phyloP scores from a whole-genome alignment of 1,284 basidiomycete species.

The Cryptococcus deneoformans region DNA sequence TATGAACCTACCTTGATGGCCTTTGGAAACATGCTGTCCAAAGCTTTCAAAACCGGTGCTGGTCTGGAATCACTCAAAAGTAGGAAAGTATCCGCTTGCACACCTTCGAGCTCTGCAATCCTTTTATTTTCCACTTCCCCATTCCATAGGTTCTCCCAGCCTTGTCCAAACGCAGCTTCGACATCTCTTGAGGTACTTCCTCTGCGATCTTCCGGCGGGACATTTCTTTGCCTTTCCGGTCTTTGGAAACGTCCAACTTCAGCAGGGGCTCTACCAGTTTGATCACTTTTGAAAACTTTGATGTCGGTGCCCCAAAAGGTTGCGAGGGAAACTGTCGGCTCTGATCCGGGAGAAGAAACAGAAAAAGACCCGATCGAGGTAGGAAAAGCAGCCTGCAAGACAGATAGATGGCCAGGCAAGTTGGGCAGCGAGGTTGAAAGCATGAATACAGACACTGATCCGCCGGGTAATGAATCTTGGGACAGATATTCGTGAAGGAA shows the following conservation, averaged over 20 bases:
- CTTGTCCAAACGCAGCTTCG: conserved; percentile 19
- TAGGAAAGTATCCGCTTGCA: conserved; percentile 22
- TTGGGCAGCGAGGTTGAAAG: conserved; percentile 32
- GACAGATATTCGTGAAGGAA: conserved; percentile 14
- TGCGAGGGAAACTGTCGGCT: conserved; percentile 31
- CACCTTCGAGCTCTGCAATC: conserved; percentile 26
- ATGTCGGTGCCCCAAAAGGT: conserved; percentile 20
- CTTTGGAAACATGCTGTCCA: conserved; percentile 49
- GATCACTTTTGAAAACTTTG: conserved; percentile 18
- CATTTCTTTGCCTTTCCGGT: conserved; percentile 10
- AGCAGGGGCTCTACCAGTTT: conserved; percentile 30
- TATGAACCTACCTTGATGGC: conserved; percentile 56
- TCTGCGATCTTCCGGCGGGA: conserved; percentile 30
- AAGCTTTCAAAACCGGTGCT: conserved; percentile 22
- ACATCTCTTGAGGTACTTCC: conserved; percentile 32
- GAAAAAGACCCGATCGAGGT: conserved; percentile 32
- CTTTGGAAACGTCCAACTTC: conserved; percentile 44
- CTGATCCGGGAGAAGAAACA: conserved; percentile 12
- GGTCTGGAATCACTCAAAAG: conserved; percentile 35
- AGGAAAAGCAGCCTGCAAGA: conserved; percentile 15
- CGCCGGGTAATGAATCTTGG: conserved; percentile 1
- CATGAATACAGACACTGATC: conserved; percentile 24
- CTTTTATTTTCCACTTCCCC: conserved; percentile 14
- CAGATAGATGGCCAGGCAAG: conserved; percentile 19
- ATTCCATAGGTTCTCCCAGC: conserved; percentile 24